phyloP scores from a whole-genome alignment of 2,329 filamentous ascomycete species.

The Neonectria sp. region DNA sequence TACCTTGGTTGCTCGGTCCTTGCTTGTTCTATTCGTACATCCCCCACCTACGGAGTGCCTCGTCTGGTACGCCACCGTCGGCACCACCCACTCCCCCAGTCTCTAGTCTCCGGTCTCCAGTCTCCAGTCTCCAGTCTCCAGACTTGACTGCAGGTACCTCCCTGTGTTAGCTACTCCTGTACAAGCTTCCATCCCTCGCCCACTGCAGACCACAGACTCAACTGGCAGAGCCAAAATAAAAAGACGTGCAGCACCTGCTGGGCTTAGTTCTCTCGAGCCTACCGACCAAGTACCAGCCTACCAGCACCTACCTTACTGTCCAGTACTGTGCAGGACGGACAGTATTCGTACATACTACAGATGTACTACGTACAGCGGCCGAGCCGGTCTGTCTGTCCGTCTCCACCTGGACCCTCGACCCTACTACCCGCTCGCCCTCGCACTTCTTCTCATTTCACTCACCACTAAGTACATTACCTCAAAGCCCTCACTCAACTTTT shows the following conservation, averaged over 20 bases:
- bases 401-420: slow-evolving; percentile 24
- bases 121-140: not conserved
- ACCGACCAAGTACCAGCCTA: slow-evolving; percentile 4
- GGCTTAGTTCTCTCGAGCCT: not conserved
- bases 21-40: not conserved
- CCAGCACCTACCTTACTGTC: not conserved
- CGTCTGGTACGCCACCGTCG: slow-evolving; percentile 18
- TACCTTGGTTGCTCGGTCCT: not conserved
- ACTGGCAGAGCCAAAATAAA: slow-evolving; percentile 1
- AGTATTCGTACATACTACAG: not conserved
- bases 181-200: slow-evolving; percentile 12
- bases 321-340: not conserved
- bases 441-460: slow-evolving; percentile 30
- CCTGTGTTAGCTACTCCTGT: slow-evolving; percentile 24
- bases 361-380: slow-evolving; percentile 15
- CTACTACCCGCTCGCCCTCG: slow-evolving; percentile 25
- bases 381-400: slow-evolving; percentile 19
- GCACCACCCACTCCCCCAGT: slow-evolving; percentile 11
- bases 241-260: slow-evolving; percentile 15
- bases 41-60: not conserved
- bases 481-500: slow-evolving; percentile 48
- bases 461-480: slow-evolving; percentile 37
- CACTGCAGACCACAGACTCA: not conserved
- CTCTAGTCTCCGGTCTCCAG: not conserved
- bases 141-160: not conserved